phyloP scores from a whole-genome alignment of 495 filamentous ascomycete genomes.

The Cercophora sp. region DNA sequence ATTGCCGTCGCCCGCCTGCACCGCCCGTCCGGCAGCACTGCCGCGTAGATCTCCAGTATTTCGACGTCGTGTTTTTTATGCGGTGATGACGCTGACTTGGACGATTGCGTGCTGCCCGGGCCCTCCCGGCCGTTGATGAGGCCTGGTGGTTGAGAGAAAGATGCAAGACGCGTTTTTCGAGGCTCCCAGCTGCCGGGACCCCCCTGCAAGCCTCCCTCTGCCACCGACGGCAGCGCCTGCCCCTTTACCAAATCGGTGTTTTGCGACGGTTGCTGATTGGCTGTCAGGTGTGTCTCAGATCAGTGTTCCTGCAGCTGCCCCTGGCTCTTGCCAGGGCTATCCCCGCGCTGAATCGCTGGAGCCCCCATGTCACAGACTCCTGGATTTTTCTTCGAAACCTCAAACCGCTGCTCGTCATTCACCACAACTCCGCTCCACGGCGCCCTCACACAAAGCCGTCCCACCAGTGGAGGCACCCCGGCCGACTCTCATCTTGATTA shows the following conservation, averaged over 20 bases:
- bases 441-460: too few species aligned
- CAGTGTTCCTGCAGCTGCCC: conserved; percentile 30
- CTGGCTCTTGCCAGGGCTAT: conserved; percentile 9
- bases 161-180: too few species aligned
- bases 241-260: conserved; percentile 19
- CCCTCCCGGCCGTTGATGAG: background rate
- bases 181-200: conserved; percentile 1
- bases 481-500: conserved; percentile 9
- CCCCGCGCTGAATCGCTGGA: conserved; percentile 15
- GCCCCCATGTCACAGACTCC: conserved; percentile 20
- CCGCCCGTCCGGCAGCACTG: too few species aligned
- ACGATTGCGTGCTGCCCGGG: background rate
- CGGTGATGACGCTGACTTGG: background rate
- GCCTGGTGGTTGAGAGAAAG: background rate
- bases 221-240: conserved; percentile 8
- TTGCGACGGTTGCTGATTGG: conserved; percentile 22
- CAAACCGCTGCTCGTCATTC: background rate
- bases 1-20: too few species aligned
- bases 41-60: conserved; percentile 1
- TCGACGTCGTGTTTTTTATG: background rate
- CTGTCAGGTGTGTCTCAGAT: conserved; percentile 25
- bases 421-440: background rate
- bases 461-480: background rate
- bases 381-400: conserved; percentile 15
- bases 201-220: conserved; percentile 9